Evolutionary conservation across 352 stramenopile species (phyloP).

Genomic region (Phytophthora ramorum): DNA sequence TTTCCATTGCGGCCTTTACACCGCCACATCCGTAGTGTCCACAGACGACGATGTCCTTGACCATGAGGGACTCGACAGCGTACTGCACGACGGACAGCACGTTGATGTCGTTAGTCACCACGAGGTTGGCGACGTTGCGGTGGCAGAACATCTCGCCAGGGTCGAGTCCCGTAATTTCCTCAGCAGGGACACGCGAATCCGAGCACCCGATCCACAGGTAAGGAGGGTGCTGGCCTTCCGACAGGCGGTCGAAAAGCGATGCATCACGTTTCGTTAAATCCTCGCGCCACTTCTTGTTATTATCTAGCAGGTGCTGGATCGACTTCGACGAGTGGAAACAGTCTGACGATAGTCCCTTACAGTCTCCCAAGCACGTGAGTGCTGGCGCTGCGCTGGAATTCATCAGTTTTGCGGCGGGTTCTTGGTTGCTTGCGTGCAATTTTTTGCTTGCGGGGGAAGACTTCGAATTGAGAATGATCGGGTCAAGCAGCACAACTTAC

Average conservation of each 20-base stretch:
- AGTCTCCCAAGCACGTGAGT: constrained; percentile 15
- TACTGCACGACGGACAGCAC: constrained; percentile 73
- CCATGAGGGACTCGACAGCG: constrained; percentile 89
- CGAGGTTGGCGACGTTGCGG: constrained; percentile 89
- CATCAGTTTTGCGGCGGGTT: constrained; percentile 10
- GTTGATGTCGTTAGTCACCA: constrained; percentile 77
- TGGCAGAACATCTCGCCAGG: constrained; percentile 92
- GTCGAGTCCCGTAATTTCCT: constrained; percentile 87
- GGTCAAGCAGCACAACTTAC: background rate
- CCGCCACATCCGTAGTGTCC: constrained; percentile 94
- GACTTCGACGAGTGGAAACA: constrained; percentile 42
- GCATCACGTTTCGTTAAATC: constrained; percentile 50
- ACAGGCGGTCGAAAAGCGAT: constrained; percentile 76
- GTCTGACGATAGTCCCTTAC: constrained; percentile 9
- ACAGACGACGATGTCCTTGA: constrained; percentile 93
- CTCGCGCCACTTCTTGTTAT: constrained; percentile 81
- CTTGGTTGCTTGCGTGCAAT: background rate
- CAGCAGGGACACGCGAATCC: constrained; percentile 88
- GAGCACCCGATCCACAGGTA: constrained; percentile 93
- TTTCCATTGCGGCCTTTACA: constrained; percentile 82
- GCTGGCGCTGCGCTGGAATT: constrained; percentile 4
- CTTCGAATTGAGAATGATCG: constrained; percentile 18
- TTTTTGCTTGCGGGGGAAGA: constrained; percentile 8
- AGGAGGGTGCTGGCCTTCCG: constrained; percentile 79
- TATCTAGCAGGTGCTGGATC: constrained; percentile 73